phyloP scores from a whole-genome alignment of 805 yeast species.

The Zygotorulaspora chibaensis region DNA sequence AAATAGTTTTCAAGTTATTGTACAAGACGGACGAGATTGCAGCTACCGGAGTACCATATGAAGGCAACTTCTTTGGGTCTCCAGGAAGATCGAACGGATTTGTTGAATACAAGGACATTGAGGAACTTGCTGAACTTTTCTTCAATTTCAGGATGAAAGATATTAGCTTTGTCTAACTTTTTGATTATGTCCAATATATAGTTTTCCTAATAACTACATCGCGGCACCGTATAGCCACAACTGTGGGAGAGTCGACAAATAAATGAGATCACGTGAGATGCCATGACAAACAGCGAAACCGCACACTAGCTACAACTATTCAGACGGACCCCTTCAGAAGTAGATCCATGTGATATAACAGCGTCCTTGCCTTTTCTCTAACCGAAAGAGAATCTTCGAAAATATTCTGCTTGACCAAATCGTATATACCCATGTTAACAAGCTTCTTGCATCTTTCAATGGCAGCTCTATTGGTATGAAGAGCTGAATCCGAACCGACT shows the following conservation, averaged over 20 bases:
- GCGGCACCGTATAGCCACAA: slow-evolving; percentile 13
- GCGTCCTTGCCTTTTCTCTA: slow-evolving; percentile 32
- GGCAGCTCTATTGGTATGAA: slow-evolving; percentile 20
- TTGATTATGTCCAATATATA: neutral
- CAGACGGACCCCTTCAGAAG: slow-evolving; percentile 18
- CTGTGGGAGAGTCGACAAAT: slow-evolving; percentile 10
- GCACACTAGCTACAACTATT: neutral
- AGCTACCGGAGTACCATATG: slow-evolving; percentile 52
- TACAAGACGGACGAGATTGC: slow-evolving; percentile 54
- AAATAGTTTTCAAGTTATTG: slow-evolving; percentile 48
- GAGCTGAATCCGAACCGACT: slow-evolving; percentile 7
- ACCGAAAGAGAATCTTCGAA: slow-evolving; percentile 28
- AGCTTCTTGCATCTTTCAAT: slow-evolving; percentile 29
- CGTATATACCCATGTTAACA: slow-evolving; percentile 27
- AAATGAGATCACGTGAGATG: slow-evolving; percentile 4
- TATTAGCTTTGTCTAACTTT: neutral
- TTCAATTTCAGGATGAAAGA: neutral
- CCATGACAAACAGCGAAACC: neutral
- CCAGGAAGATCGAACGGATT: slow-evolving; percentile 61
- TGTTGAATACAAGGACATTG: slow-evolving; percentile 22
- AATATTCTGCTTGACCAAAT: slow-evolving; percentile 27
- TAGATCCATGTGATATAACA: slow-evolving; percentile 32
- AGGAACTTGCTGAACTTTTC: neutral
- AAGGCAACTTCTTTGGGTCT: slow-evolving; percentile 49
- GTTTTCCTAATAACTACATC: neutral